Conservation (phyloP, 768 basidiomycete genomes). For the Termitomyces sp. region DNA sequence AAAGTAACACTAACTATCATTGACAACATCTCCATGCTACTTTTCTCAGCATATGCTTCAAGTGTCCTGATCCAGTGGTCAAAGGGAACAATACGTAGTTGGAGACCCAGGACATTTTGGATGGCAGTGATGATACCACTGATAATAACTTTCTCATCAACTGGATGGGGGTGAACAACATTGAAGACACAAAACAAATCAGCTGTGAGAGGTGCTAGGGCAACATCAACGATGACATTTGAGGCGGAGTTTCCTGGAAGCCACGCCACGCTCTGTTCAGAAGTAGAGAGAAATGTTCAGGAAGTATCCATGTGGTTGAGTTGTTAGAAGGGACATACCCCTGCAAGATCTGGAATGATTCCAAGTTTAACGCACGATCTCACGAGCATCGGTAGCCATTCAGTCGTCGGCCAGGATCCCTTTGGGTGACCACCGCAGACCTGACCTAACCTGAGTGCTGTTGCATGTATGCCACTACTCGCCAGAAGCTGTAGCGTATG, state of each 20-base stretch:
- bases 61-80: neutral
- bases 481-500: neutral
- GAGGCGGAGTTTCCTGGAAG: neutral
- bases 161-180: neutral
- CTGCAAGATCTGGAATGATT: constrained; percentile 23
- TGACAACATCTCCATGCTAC: neutral
- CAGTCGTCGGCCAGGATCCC: constrained; percentile 41
- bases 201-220: neutral
- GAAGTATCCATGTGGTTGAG: neutral
- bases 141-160: neutral
- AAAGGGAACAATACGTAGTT: neutral
- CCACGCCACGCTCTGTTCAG: neutral
- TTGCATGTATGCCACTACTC: constrained; percentile 32
- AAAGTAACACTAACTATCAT: neutral
- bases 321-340: neutral
- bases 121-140: neutral
- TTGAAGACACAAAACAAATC: neutral
- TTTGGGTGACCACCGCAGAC: constrained; percentile 34
- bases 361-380: constrained; percentile 30
- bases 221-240: neutral
- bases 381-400: constrained; percentile 46
- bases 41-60: neutral
- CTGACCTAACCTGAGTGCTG: constrained; percentile 44
- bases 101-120: neutral
- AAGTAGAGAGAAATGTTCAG: neutral